Conservation (phyloP, 2,329 filamentous ascomycete genomes). For the Nannizziopsis arthrosporioides region DNA sequence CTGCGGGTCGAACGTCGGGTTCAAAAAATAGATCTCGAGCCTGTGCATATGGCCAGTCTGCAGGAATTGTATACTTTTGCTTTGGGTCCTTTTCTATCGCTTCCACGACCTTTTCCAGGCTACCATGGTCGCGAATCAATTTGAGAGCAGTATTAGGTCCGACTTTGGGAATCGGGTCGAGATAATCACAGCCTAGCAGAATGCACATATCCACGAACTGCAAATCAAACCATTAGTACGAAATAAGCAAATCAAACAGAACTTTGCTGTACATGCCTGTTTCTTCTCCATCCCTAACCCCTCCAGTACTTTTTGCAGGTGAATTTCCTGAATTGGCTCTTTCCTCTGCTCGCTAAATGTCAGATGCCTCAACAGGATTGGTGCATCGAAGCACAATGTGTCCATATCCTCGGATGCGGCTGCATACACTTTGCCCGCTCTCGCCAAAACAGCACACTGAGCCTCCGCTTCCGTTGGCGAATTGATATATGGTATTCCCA, state of each 20-base stretch:
- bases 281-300: conserved; percentile 77
- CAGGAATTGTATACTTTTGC: conserved; percentile 71
- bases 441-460: conserved; percentile 81
- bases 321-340: conserved; percentile 93
- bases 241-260: neutral
- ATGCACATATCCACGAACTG: conserved; percentile 98
- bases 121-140: conserved; percentile 82
- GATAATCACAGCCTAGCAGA: conserved; percentile 91
- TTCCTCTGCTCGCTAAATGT: conserved; percentile 97
- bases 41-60: conserved; percentile 94
- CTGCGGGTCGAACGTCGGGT: conserved; percentile 73
- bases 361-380: conserved; percentile 79
- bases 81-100: conserved; percentile 63
- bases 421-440: conserved; percentile 89
- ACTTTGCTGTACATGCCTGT: conserved; percentile 46
- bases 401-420: conserved; percentile 99
- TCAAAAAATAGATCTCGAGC: conserved; percentile 85
- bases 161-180: conserved; percentile 90
- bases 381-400: conserved; percentile 86
- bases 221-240: neutral
- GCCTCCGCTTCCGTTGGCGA: conserved; percentile 96
- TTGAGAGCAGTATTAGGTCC: conserved; percentile 86
- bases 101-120: conserved; percentile 76
- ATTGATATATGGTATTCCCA: conserved; percentile 92
- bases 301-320: conserved; percentile 72